Percentiles rank a stretch among this genome's conserved stretches.
Conservation (phyloP, 371 early-diverging fungal genomes). For the Funneliformis caledonium region DNA sequence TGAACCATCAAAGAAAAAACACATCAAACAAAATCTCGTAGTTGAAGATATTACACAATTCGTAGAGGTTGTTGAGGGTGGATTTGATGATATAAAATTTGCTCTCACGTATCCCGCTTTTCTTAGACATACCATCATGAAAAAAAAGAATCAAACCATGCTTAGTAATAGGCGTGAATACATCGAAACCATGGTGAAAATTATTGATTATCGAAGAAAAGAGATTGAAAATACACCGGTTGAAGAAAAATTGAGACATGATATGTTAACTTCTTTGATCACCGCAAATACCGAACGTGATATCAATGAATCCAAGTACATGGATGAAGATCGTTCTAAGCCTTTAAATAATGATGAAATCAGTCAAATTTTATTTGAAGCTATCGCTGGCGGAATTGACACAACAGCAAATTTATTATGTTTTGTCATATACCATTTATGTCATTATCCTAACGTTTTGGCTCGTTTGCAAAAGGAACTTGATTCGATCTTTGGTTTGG, state of each 20-base stretch:
- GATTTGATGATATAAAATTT: no score
- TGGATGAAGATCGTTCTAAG: background rate
- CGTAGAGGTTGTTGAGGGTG: no score
- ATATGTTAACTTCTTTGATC: conserved; percentile 23
- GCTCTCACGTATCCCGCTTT: no score
- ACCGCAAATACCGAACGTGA: background rate
- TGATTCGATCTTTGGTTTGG: background rate
- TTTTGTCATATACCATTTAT: conserved; percentile 26
- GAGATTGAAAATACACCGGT: conserved; percentile 13
- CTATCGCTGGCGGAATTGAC: conserved; percentile 14
- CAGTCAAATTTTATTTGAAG: conserved; percentile 9
- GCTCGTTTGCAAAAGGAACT: background rate
- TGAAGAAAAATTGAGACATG: background rate
- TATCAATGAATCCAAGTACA: background rate
- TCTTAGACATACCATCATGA: no score
- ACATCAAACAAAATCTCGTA: no score
- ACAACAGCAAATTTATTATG: conserved; percentile 19
- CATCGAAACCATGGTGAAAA: background rate
- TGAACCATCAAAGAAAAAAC: no score
- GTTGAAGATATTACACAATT: no score
- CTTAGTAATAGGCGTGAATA: no score
- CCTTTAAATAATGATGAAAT: conserved; percentile 34
- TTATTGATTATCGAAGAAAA: conserved; percentile 10
- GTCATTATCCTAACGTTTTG: background rate
- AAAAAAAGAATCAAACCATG: no score